phyloP scores from a whole-genome alignment of 1,284 basidiomycete species.

The Naganishia cerealis region DNA sequence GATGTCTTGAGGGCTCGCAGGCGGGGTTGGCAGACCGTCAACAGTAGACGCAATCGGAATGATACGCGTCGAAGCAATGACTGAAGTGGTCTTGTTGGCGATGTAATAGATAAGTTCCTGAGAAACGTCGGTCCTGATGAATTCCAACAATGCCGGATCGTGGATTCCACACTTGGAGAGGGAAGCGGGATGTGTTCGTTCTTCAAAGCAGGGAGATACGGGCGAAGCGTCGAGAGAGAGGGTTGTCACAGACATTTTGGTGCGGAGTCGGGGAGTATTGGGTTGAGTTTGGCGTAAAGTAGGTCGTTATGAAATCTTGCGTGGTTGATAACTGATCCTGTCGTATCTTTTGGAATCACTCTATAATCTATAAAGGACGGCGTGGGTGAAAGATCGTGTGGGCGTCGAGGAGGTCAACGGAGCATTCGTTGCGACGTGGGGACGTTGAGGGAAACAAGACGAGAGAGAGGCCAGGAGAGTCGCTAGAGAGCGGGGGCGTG shows the following conservation, averaged over 20 bases:
- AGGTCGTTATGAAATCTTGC: slow-evolving; percentile 20
- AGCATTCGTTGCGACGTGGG: slow-evolving; percentile 13
- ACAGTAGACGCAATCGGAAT: slow-evolving; percentile 39
- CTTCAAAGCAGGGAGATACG: slow-evolving; percentile 45
- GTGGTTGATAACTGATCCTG: slow-evolving; percentile 4
- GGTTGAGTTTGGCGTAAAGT: not conserved
- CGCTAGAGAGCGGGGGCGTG: not conserved
- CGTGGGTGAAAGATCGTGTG: not conserved
- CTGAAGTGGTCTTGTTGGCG: slow-evolving; percentile 50
- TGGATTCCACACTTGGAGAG: slow-evolving; percentile 68
- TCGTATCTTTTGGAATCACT: slow-evolving; percentile 8
- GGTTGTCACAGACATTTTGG: slow-evolving; percentile 30
- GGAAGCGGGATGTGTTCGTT: slow-evolving; percentile 61
- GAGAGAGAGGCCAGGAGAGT: not conserved
- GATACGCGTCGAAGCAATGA: slow-evolving; percentile 53
- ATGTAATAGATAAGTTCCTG: slow-evolving; percentile 70
- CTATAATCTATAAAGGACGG: slow-evolving; percentile 7
- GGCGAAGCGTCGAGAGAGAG: slow-evolving; percentile 8
- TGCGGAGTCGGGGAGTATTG: not conserved
- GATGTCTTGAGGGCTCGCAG: slow-evolving; percentile 58
- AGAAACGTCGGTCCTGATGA: slow-evolving; percentile 74
- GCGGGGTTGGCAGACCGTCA: slow-evolving; percentile 38
- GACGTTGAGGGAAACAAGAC: not conserved
- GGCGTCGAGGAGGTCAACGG: slow-evolving; percentile 18
- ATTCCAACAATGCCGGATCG: slow-evolving; percentile 72